phyloP scores from a whole-genome alignment of 371 early-diverging fungal species.

The Mucor mucedo region DNA sequence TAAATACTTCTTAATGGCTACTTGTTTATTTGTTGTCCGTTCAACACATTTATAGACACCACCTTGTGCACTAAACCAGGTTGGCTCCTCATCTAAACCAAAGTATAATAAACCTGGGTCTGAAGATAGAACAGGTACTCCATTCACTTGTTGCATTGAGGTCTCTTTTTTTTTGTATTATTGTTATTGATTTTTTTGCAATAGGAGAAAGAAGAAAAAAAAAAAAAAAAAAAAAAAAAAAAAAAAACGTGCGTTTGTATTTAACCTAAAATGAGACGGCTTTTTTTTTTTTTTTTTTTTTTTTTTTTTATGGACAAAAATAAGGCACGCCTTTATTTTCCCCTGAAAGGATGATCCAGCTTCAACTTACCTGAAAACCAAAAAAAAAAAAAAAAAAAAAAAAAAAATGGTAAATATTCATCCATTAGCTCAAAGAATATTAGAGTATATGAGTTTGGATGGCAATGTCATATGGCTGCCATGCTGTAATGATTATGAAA shows the following conservation, averaged over 20 bases:
- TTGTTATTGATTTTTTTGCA: background rate
- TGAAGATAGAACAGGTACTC: conserved; percentile 47
- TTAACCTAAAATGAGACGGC: background rate
- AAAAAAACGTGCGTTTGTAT: background rate
- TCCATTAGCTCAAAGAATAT: too few relatives aligned
- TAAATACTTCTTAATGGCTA: conserved; percentile 57
- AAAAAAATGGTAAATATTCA: too few relatives aligned
- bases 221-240: conserved; percentile 10
- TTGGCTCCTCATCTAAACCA: conserved; percentile 50
- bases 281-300: too few relatives aligned
- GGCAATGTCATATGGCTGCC: too few relatives aligned
- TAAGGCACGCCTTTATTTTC: too few relatives aligned
- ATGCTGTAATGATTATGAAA: too few relatives aligned
- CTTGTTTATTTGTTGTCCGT: conserved; percentile 29
- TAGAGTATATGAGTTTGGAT: too few relatives aligned
- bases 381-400: too few relatives aligned
- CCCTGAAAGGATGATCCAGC: too few relatives aligned
- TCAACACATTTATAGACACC: conserved; percentile 51
- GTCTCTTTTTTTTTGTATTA: too few relatives aligned
- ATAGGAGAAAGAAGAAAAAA: conserved; percentile 1
- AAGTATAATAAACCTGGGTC: conserved; percentile 45
- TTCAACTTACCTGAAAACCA: too few relatives aligned
- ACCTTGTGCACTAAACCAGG: conserved; percentile 60
- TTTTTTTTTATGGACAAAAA: too few relatives aligned
- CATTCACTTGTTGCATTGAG: conserved; percentile 55